Conservation (phyloP, 345 rosid species). For the Lenwebbia sp. region DNA sequence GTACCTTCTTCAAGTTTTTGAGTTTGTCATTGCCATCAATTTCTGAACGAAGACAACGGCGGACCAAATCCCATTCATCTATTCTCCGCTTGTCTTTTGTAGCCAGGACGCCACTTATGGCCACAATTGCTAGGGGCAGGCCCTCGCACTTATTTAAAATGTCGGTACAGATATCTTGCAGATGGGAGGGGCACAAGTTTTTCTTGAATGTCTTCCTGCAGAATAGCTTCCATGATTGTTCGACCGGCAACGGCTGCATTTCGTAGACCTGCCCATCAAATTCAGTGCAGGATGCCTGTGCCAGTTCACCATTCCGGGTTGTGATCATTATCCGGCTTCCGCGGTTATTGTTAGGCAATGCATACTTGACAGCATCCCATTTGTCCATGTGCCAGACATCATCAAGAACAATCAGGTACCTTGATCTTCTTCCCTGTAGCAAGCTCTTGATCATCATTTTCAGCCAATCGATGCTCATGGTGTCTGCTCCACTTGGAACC, state of each 20-base stretch:
- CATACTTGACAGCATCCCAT: conserved; percentile 27
- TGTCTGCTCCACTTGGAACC: conserved; percentile 13
- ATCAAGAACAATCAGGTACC: conserved; percentile 28
- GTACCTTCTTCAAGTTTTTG: conserved; percentile 17
- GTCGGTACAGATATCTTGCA: conserved; percentile 9
- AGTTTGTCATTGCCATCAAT: conserved; percentile 18
- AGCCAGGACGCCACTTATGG: conserved; percentile 30
- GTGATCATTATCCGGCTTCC: conserved; percentile 29
- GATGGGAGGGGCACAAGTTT: conserved; percentile 14
- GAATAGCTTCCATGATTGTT: conserved; percentile 22
- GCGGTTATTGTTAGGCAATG: conserved; percentile 10
- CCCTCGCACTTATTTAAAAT: conserved; percentile 34
- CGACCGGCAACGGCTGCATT: conserved; percentile 11
- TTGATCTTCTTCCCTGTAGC: conserved; percentile 6
- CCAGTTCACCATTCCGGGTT: conserved; percentile 18
- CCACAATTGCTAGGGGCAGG: conserved; percentile 32
- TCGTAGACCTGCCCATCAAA: conserved; percentile 14
- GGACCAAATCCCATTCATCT: conserved; percentile 29
- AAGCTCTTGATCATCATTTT: conserved; percentile 6
- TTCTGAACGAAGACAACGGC: conserved; percentile 21
- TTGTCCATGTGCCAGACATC: conserved; percentile 22
- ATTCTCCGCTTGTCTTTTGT: conserved; percentile 10
- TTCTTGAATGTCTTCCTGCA: conserved; percentile 19
- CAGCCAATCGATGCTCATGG: conserved; percentile 9
- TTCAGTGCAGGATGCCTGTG: conserved; percentile 8